Evolutionary conservation across 2,329 filamentous ascomycete genomes (phyloP), one percentile per base, ranked within the genome.

Genomic region (Aspergillus glaucus): DNA sequence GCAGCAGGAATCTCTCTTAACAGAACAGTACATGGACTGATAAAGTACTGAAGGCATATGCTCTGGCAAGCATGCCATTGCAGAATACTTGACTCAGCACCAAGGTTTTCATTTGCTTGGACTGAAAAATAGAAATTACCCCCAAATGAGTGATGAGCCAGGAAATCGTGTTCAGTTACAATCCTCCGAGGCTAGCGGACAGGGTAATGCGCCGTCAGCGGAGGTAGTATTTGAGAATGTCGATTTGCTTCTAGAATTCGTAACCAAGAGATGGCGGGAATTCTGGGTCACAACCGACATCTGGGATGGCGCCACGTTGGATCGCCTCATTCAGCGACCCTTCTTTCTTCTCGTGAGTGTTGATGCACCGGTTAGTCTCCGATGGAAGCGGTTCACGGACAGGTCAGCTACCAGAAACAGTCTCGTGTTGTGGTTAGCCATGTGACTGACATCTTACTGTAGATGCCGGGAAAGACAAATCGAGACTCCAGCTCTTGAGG

Each of bases 301-400:
- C 54, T 81, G 84, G 72, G 82, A 84, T 57, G 86, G 90, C 57
- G 67, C 69, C 2, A 79, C 85, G 6, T 79, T 95, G 4, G 88
- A 96, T 59, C 78, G 83, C 21, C 82, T 96, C 45, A 74, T 84
- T 51, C 79, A 85, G 17, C 81, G 93, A 6, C 93, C 93, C 1
- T 96, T 95, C 74, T 97, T 97, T 75, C 79, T 98, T 44, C 81
- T 97, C 30, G 76, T 98, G 62, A 92, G 88, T 66, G 84, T 97
- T 43, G 92, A 97, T 68, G 92, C 91, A 4, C 93, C 93, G 1
- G 78, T 96, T 42, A 86, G 81, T 44, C 76, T 92, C 41, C 86
- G 93, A 46, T 96, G 88, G 87, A 78, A 80, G 59, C 85, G 93
- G 42, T 90, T 87, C 73, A 82, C 81, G 53, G 69, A 78, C 51